These are phyloP conservation scores for Aplosporella prunicola DNA, from an alignment of 2,329 filamentous ascomycete genomes.

Conservation along the genomic window DNA sequence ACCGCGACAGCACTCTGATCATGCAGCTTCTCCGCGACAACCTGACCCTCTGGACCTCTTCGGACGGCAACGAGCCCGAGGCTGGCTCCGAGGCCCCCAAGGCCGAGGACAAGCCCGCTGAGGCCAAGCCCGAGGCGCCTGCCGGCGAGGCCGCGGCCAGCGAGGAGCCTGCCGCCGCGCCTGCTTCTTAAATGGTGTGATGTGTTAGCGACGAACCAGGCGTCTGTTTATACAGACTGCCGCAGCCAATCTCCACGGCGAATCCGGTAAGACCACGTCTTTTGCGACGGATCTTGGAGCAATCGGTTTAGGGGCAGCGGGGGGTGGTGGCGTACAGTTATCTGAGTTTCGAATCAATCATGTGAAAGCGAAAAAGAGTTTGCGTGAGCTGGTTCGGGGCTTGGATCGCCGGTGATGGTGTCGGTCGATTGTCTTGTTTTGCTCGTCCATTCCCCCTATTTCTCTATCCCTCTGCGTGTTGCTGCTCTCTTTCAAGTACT, in stretches of 20 bases:
- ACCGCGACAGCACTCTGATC: constrained; percentile 98
- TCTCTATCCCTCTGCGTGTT: constrained; percentile 8
- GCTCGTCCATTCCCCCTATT: constrained; percentile 7
- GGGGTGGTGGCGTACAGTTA: constrained; percentile 11
- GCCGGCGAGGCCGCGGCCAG: constrained; percentile 31
- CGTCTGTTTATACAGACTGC: constrained; percentile 8
- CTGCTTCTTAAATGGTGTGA: constrained; percentile 6
- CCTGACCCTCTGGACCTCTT: constrained; percentile 99
- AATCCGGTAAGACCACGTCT: constrained; percentile 9
- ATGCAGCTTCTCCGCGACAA: constrained; percentile 98
- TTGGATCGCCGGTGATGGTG: constrained; percentile 7
- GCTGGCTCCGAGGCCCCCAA: constrained; percentile 44
- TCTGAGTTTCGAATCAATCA: constrained; percentile 12
- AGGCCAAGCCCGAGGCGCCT: constrained; percentile 40
- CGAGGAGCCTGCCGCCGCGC: constrained; percentile 5
- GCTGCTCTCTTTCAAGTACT: constrained; percentile 10
- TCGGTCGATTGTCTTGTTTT: constrained; percentile 11
- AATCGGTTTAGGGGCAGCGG: constrained; percentile 8
- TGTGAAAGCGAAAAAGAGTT: constrained; percentile 11
- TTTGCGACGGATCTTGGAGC: constrained; percentile 9
- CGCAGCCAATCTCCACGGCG: constrained; percentile 8
- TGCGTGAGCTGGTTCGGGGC: constrained; percentile 10
- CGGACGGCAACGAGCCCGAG: constrained; percentile 68
- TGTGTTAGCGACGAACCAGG: constrained; percentile 3
- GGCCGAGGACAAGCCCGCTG: constrained; percentile 30